Evolutionary conservation across 1,284 basidiomycete species (phyloP).

Genomic region (Microbotryum silenes-acaulis): DNA sequence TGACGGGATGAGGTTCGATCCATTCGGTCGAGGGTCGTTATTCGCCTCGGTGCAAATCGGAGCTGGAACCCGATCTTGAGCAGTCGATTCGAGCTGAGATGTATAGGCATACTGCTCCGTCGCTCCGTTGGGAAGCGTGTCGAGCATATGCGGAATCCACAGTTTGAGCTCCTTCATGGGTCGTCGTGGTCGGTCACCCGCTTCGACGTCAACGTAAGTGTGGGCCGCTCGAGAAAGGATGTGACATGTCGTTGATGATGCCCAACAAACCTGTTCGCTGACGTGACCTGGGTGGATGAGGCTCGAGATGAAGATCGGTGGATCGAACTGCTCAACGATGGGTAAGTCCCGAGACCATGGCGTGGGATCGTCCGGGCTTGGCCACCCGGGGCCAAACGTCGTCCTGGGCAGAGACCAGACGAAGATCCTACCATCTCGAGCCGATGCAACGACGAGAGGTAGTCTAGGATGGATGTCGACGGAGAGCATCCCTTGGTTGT

Average conservation of each 20-base stretch:
- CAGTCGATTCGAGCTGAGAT: too few species aligned
- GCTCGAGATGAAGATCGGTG: conserved; percentile 14
- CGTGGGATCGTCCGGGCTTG: neutral
- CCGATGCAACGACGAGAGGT: conserved; percentile 12
- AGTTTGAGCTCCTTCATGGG: conserved; percentile 3
- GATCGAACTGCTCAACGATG: neutral
- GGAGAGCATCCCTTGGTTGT: conserved; percentile 2
- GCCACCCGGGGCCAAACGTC: neutral
- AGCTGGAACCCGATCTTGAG: too few species aligned
- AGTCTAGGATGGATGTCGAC: conserved; percentile 9
- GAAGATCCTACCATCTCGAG: conserved; percentile 13
- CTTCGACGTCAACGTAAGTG: neutral
- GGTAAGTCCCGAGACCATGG: neutral
- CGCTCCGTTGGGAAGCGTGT: neutral
- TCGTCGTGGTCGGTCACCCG: neutral
- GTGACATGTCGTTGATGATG: neutral
- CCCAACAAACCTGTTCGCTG: conserved; percentile 9
- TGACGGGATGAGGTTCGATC: too few species aligned
- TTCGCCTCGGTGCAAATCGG: too few species aligned
- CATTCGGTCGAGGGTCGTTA: too few species aligned
- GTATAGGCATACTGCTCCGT: neutral
- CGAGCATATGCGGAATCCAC: neutral
- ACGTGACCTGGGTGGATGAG: conserved; percentile 16
- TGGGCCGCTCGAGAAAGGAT: conserved; percentile 6
- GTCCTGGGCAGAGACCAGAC: conserved; percentile 6